Percentiles rank a stretch among this genome's conserved stretches.
phyloP scores from a whole-genome alignment of 2,329 filamentous ascomycete genomes.

The Ophiostoma quercus region DNA sequence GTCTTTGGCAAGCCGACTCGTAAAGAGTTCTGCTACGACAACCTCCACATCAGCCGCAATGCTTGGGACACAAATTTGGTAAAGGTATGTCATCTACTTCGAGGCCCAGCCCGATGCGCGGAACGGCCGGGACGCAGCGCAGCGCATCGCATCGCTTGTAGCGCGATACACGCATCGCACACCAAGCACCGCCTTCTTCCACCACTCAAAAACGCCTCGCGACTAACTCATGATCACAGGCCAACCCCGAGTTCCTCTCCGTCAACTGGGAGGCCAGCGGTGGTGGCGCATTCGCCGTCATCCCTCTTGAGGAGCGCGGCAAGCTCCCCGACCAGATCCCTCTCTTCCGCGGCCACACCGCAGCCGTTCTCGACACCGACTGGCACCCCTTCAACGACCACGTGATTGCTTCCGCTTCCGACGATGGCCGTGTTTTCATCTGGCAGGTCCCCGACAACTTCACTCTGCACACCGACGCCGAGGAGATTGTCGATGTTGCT shows the following conservation, averaged over 20 bases:
- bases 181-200: not conserved
- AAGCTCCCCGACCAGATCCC: slow-evolving; percentile 90
- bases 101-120: not conserved
- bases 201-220: not conserved
- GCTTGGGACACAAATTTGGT: slow-evolving; percentile 98
- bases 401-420: slow-evolving; percentile 86
- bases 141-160: not conserved
- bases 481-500: slow-evolving; percentile 74
- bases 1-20: slow-evolving; percentile 93
- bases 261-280: slow-evolving; percentile 98
- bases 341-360: slow-evolving; percentile 92
- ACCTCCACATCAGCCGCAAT: slow-evolving; percentile 93
- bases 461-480: slow-evolving; percentile 74
- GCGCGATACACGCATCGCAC: not conserved
- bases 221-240: slow-evolving; percentile 48
- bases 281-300: slow-evolving; percentile 93
- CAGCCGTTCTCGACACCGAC: slow-evolving; percentile 92
- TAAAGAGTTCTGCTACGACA: slow-evolving; percentile 99
- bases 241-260: slow-evolving; percentile 89
- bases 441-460: slow-evolving; percentile 93
- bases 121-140: not conserved
- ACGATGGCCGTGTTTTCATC: slow-evolving; percentile 94
- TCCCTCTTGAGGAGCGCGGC: slow-evolving; percentile 82
- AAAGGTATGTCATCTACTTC: slow-evolving; percentile 59
- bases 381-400: slow-evolving; percentile 98